A percentile compares a stretch with the other conserved stretches of the same genome.
Evolutionary conservation across 1,139 yeast genomes (phyloP).

Genomic region (Yamadazyma jaroonii): DNA sequence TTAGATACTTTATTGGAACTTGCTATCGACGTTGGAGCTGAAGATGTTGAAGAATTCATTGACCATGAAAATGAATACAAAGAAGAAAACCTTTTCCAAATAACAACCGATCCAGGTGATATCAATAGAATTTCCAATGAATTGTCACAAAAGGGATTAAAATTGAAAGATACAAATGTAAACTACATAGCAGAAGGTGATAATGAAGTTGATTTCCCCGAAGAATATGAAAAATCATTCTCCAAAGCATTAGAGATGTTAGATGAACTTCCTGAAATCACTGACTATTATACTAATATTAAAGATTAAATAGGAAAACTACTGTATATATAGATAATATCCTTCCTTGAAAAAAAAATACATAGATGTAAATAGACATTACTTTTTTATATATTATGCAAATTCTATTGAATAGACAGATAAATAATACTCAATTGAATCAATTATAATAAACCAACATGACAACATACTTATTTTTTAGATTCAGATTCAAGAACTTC

Average conservation of each 20-base stretch:
- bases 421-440: background rate
- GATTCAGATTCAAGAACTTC: conserved; percentile 55
- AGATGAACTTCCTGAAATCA: conserved; percentile 78
- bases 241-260: conserved; percentile 58
- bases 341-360: conserved; percentile 1
- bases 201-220: conserved; percentile 51
- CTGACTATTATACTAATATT: conserved; percentile 67
- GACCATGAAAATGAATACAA: conserved; percentile 42
- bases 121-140: conserved; percentile 60
- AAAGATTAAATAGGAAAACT: conserved; percentile 10
- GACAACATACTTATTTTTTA: conserved; percentile 20
- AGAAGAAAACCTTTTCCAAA: conserved; percentile 33
- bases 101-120: conserved; percentile 60
- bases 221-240: conserved; percentile 49
- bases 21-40: conserved; percentile 79
- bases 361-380: conserved; percentile 5
- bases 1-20: conserved; percentile 70
- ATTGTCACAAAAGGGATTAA: conserved; percentile 53
- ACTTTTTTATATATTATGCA: conserved; percentile 13
- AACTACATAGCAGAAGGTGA: conserved; percentile 67
- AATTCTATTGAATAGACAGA: conserved; percentile 3
- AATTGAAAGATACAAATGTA: conserved; percentile 67
- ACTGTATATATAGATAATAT: background rate
- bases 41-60: conserved; percentile 62
- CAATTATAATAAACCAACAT: background rate